phyloP scores from a whole-genome alignment of 106 monocot genomes.

The Acorus calamus region DNA sequence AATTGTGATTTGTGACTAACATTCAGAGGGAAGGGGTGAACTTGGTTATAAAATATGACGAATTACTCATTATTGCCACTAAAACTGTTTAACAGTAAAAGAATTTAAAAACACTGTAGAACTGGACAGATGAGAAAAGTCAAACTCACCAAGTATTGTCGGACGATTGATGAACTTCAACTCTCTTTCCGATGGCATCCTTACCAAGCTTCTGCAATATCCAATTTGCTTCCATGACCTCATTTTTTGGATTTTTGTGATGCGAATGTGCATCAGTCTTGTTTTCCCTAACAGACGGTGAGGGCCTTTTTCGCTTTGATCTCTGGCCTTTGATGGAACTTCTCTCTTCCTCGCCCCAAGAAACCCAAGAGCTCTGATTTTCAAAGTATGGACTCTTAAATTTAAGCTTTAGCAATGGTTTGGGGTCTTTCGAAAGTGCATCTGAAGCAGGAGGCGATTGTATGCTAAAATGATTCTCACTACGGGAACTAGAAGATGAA shows the following conservation, averaged over 20 bases:
- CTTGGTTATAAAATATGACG: too few species aligned
- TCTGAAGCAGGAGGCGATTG: constrained; percentile 2
- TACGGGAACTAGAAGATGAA: not conserved
- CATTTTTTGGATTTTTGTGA: constrained; percentile 30
- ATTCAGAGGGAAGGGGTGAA: too few species aligned
- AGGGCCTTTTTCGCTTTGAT: constrained; percentile 86
- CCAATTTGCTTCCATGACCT: constrained; percentile 83
- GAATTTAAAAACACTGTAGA: not conserved
- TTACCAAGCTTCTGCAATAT: constrained; percentile 84
- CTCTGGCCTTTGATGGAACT: constrained; percentile 68
- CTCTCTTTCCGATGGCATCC: constrained; percentile 89
- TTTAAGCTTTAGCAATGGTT: constrained; percentile 76
- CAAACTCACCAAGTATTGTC: constrained; percentile 67
- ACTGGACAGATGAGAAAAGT: not conserved
- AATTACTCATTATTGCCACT: too few species aligned
- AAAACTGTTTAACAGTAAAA: too few species aligned
- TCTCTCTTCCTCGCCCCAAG: constrained; percentile 42
- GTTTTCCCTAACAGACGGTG: constrained; percentile 10
- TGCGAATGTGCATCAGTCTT: constrained; percentile 13
- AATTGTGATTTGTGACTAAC: too few species aligned
- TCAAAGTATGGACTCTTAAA: constrained; percentile 85
- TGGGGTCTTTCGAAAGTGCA: constrained; percentile 29
- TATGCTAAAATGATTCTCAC: constrained; percentile 10
- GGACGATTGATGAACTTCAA: constrained; percentile 69
- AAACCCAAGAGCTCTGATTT: constrained; percentile 40